Base-by-base conservation (phyloP, 352 stramenopile genomes). In the Phytopythium chamaehyphon region DNA sequence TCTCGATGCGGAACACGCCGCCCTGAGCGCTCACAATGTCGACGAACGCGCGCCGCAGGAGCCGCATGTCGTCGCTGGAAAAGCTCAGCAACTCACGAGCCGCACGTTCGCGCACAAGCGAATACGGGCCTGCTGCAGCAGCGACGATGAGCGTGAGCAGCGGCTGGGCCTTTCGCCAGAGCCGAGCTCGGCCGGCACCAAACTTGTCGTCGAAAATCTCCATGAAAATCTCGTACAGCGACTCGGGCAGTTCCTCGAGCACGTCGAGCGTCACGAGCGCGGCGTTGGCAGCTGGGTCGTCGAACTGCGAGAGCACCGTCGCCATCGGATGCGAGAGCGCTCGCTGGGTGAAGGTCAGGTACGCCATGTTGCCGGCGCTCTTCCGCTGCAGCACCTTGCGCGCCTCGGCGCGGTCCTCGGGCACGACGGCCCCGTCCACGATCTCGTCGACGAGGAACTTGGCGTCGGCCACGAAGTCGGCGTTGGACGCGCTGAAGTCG, bases 131-230 rank as follows among this genome's bases (percentile, higher is more conserved):
- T 4, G 73, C 67, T 8, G 84, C 76, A 31, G 84, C 76, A 6
- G 76, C 70, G 7, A 89, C 71, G 54, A 92, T 81, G 35, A 90
- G 66, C 56, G 88, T 59, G 2, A 94, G 60, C 37, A 92, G 67
- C 9, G 79, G 81, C 23, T 89, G 73, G 1, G 68, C 81, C 58
- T 91, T 91, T 33, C 67, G 66, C 84, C 84, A 94, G n/a, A 88
- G 50, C 19, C 82, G 84, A n/a, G 57, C 77, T 19, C 69, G 76
- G 12, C 77, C 82, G 24, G 84, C 71, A 24, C 84, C 84, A 47
- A 92, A 94, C 62, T 94, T 94, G 57, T 94, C 84, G 46, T 94
- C 77, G 43, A 94, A 94, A 38, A 94, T 91, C 58, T 90, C 77
- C 2, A 73, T 70, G 51, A 86, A 92, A 49, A 94, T 94, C 40